Percentiles rank a stretch among this genome's conserved stretches.
These are phyloP conservation scores for Microascus cirrosus DNA, from an alignment of 2,329 filamentous ascomycete species.

Conservation along the genomic window DNA sequence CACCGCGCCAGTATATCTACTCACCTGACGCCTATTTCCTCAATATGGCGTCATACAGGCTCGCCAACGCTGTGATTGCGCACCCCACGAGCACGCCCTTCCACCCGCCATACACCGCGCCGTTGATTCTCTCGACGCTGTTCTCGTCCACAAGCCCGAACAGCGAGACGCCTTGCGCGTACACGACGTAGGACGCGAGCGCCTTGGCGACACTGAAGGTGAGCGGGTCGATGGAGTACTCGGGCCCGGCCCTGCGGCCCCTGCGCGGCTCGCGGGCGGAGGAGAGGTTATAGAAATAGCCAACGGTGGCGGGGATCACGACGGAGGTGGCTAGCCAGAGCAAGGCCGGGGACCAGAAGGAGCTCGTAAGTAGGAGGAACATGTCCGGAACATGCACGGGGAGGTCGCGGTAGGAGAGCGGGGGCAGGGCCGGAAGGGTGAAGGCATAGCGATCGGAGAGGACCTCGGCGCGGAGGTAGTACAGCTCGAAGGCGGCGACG, in stretches of 20 bases:
- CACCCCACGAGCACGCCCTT: slow-evolving; percentile 58
- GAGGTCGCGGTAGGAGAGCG: slow-evolving; percentile 44
- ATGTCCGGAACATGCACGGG: slow-evolving; percentile 67
- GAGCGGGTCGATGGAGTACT: slow-evolving; percentile 68
- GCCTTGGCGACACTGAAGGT: slow-evolving; percentile 87
- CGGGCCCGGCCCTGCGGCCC: slow-evolving; percentile 29
- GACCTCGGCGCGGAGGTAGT: slow-evolving; percentile 57
- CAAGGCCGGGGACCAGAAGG: slow-evolving; percentile 75
- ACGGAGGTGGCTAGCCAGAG: slow-evolving; percentile 68
- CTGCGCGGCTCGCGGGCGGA: slow-evolving; percentile 27
- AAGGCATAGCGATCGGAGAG: slow-evolving; percentile 63
- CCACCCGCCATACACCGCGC: slow-evolving; percentile 60
- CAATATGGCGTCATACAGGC: slow-evolving; percentile 68
- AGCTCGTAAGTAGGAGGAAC: slow-evolving; percentile 61
- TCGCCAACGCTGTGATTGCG: slow-evolving; percentile 55
- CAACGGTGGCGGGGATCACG: slow-evolving; percentile 56
- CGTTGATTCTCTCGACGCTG: slow-evolving; percentile 52
- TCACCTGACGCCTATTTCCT: slow-evolving; percentile 40
- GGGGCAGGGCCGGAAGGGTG: slow-evolving; percentile 52
- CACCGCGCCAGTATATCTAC: background rate
- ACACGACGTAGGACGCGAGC: slow-evolving; percentile 70
- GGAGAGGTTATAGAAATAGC: slow-evolving; percentile 83
- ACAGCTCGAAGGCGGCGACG: slow-evolving; percentile 59
- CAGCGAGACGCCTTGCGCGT: slow-evolving; percentile 53
- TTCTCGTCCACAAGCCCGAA: slow-evolving; percentile 48